Percentiles rank a stretch among this genome's conserved stretches.
phyloP scores from a whole-genome alignment of 2,329 filamentous ascomycete species.

The Erysiphe pulchra region DNA sequence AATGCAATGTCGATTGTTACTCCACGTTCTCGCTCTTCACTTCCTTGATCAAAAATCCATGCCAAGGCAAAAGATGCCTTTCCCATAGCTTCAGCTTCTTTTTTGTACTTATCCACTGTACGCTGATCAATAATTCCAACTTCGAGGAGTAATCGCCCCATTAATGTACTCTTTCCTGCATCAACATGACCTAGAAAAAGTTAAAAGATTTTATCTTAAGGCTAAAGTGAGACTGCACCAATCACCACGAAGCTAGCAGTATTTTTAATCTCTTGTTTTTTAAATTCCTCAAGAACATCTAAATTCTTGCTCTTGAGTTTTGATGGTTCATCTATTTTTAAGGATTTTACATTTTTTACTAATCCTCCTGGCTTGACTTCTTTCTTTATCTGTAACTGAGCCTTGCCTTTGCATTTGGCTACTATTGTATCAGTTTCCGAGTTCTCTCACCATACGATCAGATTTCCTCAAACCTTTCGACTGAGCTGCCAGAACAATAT shows the following conservation, averaged over 20 bases:
- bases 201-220: background rate
- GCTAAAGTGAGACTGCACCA: slow-evolving; percentile 22
- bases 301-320: slow-evolving; percentile 51
- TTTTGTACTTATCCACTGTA: slow-evolving; percentile 66
- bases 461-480: slow-evolving; percentile 46
- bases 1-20: slow-evolving; percentile 95
- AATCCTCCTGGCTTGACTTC: slow-evolving; percentile 18
- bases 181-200: slow-evolving; percentile 57
- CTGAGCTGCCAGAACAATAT: slow-evolving; percentile 68
- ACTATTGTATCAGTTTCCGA: slow-evolving; percentile 15
- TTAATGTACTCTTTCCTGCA: slow-evolving; percentile 89
- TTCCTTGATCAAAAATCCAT: slow-evolving; percentile 85
- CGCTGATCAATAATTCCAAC: slow-evolving; percentile 69
- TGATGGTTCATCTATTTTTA: slow-evolving; percentile 23
- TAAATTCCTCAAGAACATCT: slow-evolving; percentile 59
- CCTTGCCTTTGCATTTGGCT: slow-evolving; percentile 18
- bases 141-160: slow-evolving; percentile 82
- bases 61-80: slow-evolving; percentile 91
- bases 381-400: slow-evolving; percentile 15
- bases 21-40: slow-evolving; percentile 68
- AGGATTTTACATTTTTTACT: slow-evolving; percentile 20
- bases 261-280: slow-evolving; percentile 50
- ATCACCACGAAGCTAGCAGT: slow-evolving; percentile 81
- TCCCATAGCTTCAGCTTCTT: slow-evolving; percentile 73
- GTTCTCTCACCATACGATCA: slow-evolving; percentile 9